Evolutionary conservation across 352 stramenopile genomes (phyloP).

Genomic region (Plasmopara halstedii): DNA sequence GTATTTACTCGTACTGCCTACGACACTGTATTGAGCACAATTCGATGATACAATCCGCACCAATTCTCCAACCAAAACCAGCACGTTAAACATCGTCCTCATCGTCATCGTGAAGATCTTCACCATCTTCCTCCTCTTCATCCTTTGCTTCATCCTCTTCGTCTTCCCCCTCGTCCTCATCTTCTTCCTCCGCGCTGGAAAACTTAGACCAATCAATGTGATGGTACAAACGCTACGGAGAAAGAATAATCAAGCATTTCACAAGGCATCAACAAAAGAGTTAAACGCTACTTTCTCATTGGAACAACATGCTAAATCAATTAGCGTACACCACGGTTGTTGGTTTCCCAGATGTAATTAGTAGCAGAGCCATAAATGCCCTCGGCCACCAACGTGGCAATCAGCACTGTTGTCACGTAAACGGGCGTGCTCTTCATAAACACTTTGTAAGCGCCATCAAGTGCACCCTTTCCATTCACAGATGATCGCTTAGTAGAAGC

Average conservation of each 20-base stretch:
- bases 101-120: conserved; percentile 26
- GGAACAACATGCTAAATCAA: not conserved
- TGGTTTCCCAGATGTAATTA: conserved; percentile 71
- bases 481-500: conserved; percentile 63
- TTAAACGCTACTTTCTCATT: too few relatives aligned
- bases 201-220: conserved; percentile 86
- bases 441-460: conserved; percentile 58
- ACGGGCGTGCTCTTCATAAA: conserved; percentile 81
- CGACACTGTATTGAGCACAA: too few relatives aligned
- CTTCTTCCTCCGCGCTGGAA: conserved; percentile 75
- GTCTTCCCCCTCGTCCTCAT: conserved; percentile 33
- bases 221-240: conserved; percentile 68
- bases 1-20: too few relatives aligned
- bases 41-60: too few relatives aligned
- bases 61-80: not conserved
- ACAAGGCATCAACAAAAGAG: conserved; percentile 35
- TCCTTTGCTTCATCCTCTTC: conserved; percentile 50
- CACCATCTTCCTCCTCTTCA: conserved; percentile 25
- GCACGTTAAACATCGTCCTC: conserved; percentile 26
- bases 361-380: conserved; percentile 66
- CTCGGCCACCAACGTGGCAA: conserved; percentile 61
- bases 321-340: conserved; percentile 71
- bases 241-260: not conserved
- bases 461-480: conserved; percentile 59
- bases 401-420: conserved; percentile 73